phyloP scores from a whole-genome alignment of 1,139 yeast genomes.

The Starmera stellimalicola region DNA sequence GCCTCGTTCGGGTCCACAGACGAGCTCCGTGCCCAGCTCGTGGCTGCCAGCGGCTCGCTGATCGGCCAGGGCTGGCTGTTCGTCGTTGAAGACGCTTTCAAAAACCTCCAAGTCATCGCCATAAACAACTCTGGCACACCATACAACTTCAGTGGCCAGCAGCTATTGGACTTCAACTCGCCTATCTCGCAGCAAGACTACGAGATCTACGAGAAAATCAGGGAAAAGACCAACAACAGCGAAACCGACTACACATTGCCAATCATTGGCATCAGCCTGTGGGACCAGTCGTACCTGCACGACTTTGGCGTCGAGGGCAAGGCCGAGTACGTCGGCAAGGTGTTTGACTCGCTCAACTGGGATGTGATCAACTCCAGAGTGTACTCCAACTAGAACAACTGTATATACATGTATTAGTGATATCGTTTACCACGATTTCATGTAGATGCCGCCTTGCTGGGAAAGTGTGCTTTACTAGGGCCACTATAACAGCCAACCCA shows the following conservation, averaged over 20 bases:
- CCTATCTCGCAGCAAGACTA: constrained; percentile 49
- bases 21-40: constrained; percentile 27
- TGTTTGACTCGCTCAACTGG: constrained; percentile 85
- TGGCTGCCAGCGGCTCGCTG: constrained; percentile 38
- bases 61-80: constrained; percentile 78
- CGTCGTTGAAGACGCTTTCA: constrained; percentile 65
- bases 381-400: too few relatives aligned
- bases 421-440: too few relatives aligned
- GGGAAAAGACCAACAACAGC: constrained; percentile 30
- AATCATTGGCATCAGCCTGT: constrained; percentile 65
- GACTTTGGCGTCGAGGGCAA: constrained; percentile 83
- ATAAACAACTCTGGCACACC: constrained; percentile 90
- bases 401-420: too few relatives aligned
- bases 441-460: too few relatives aligned
- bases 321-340: constrained; percentile 60
- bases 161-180: constrained; percentile 67
- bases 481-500: too few relatives aligned
- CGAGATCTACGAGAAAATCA: constrained; percentile 36
- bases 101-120: constrained; percentile 51
- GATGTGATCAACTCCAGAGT: constrained; percentile 63
- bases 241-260: constrained; percentile 65
- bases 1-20: constrained; percentile 18
- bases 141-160: constrained; percentile 67
- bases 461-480: too few relatives aligned
- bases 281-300: constrained; percentile 79